A percentile compares a stretch with the other conserved stretches of the same genome.
phyloP scores from a whole-genome alignment of 2,329 filamentous ascomycete species.

The Macroventuria anomochaeta region DNA sequence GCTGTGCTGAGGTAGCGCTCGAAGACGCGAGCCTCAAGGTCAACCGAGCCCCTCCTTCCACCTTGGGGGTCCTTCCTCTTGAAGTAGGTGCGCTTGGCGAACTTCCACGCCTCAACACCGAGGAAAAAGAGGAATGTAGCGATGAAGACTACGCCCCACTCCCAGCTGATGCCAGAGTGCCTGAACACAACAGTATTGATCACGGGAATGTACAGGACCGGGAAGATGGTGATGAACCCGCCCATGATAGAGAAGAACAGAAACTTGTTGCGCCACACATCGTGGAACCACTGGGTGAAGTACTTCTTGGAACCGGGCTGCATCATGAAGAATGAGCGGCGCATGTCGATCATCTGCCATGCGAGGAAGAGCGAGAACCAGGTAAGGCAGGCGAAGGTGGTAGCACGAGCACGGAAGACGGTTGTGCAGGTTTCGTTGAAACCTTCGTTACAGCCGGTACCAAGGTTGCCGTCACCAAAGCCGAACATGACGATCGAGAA shows the following conservation, averaged over 20 bases:
- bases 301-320: constrained; percentile 66
- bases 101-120: constrained; percentile 72
- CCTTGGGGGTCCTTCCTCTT: constrained; percentile 31
- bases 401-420: constrained; percentile 65
- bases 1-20: constrained; percentile 44
- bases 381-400: constrained; percentile 75
- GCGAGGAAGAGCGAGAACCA: constrained; percentile 79
- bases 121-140: constrained; percentile 68
- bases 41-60: constrained; percentile 36
- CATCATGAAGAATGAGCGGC: constrained; percentile 77
- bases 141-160: constrained; percentile 72
- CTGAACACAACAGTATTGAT: constrained; percentile 70
- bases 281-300: constrained; percentile 65
- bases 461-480: constrained; percentile 42
- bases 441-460: constrained; percentile 40
- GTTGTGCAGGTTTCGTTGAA: constrained; percentile 37
- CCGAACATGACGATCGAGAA: constrained; percentile 47
- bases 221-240: constrained; percentile 41
- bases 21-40: constrained; percentile 41
- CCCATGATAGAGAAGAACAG: constrained; percentile 54
- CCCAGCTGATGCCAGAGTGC: constrained; percentile 70
- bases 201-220: constrained; percentile 67
- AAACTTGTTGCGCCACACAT: constrained; percentile 76
- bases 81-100: constrained; percentile 61
- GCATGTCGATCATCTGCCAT: constrained; percentile 74